Evolutionary conservation across 1,284 basidiomycete genomes (phyloP), one percentile per base, ranked within the genome.

Genomic region (Caloboletus inedulis): DNA sequence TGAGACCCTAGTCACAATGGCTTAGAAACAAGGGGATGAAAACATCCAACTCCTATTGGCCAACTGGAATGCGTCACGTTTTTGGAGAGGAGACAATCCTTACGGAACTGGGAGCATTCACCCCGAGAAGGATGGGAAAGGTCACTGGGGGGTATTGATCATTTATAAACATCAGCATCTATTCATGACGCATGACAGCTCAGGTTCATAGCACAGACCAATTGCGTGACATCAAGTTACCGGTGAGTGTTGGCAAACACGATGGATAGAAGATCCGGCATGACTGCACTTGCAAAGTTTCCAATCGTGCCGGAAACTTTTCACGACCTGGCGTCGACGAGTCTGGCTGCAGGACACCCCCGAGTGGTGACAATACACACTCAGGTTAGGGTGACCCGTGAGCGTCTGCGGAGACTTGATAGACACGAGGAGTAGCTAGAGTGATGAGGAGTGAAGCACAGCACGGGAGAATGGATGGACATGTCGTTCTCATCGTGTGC

Each of bases 241-340:
- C 51, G 55, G 35, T 12, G 49, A 52, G 43, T 29, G 37, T 27
- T 49, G 50, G 30, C 47, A 14, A 52, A 49, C 50, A 58, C 53
- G 62, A 51, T 52, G 57, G 13, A 43, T 27, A 39, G 52, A 59
- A 56, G 62, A 65, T 67, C 62, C 64, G 62, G 42, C 62, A 6
- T 27, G 25, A 6, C 25, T 8, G 7, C 8, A 23, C 23, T 31
- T 23, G 23, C 23, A 5, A 23, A 23, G 23, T 23, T 23, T 23
- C 23, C 23, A n/a, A n/a, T n/a, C n/a, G n/a, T n/a, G n/a, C n/a
- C n/a, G 23, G 23, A 23, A 5, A 23, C 23, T n/a, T n/a, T n/a
- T n/a, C 23, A 23, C 5, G 23, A 5, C 23, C 23, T 23, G 23
- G 23, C 40, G 18, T 52, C 53, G 57, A 56, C 51, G 54, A 63